Base-by-base conservation (phyloP, 1,284 basidiomycete genomes). In the Lentinula novae-zelandiae region DNA sequence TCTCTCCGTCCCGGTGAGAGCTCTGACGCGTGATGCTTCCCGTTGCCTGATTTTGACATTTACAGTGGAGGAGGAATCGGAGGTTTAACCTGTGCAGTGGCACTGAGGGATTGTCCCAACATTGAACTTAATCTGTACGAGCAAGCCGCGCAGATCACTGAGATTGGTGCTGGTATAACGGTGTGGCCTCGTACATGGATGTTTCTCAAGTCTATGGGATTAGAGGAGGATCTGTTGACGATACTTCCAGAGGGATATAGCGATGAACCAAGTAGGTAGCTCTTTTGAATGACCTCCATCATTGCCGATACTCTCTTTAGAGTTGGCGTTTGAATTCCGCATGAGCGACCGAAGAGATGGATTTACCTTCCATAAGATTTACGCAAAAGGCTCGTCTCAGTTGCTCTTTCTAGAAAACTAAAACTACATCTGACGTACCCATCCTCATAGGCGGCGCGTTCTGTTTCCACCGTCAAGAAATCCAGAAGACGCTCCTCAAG, bases 391-490 rank as follows among this genome's bases (percentile, higher is more conserved):
- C 52, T 7, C 22, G 48, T 52, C n/a, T n/a, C 33, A 49, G 51
- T 50, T 8, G 20, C n/a, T n/a, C n/a, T n/a, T n/a, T n/a, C n/a
- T n/a, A n/a, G n/a, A n/a, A n/a, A n/a, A n/a, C n/a, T n/a, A n/a
- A n/a, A n/a, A n/a, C n/a, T n/a, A n/a, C n/a, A n/a, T n/a, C n/a
- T n/a, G n/a, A n/a, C n/a, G n/a, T n/a, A n/a, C n/a, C n/a, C n/a
- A n/a, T 22, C 6, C n/a, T 9, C 10, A 27, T 67, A 81, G 80
- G 77, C 52, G 75, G 75, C 53, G 55, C 76, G 53, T 71, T 78
- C 62, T 70, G 64, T 49, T 70, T 80, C 60, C 80, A 80, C 64
- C 76, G 81, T 36, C 74, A 77, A 8, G 77, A 79, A 60, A 76
- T 82, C 51, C 78, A 81, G 51, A 60, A 67, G 13, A 68, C 74